Evolutionary conservation across 768 basidiomycete genomes (phyloP).

Genomic region (Cystobasidium ongulense): DNA sequence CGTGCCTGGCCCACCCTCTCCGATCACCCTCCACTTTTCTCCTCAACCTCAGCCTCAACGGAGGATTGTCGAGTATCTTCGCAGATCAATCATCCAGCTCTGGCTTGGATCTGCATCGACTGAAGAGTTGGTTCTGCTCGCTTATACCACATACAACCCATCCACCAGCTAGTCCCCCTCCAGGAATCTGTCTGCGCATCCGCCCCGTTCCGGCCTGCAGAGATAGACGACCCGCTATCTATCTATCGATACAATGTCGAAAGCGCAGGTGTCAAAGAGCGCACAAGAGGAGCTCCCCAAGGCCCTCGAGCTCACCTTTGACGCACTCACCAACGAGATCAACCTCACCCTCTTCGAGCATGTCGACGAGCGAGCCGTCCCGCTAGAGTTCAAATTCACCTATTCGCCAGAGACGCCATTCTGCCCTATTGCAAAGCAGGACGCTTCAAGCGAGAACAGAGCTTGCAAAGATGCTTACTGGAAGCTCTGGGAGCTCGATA

Average conservation of each 20-base stretch:
- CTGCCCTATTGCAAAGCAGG: slow-evolving; percentile 81
- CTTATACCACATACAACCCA: not conserved
- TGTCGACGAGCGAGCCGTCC: slow-evolving; percentile 65
- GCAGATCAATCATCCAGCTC: not conserved
- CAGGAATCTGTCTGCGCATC: not conserved
- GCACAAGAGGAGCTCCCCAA: slow-evolving; percentile 47
- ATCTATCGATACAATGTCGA: slow-evolving; percentile 3
- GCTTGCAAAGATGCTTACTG: slow-evolving; percentile 90
- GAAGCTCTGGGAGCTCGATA: slow-evolving; percentile 92
- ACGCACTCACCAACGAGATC: slow-evolving; percentile 54
- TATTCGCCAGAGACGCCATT: slow-evolving; percentile 83
- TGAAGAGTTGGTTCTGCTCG: not conserved
- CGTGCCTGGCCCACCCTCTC: not conserved
- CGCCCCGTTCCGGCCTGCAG: not conserved
- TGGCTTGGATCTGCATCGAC: slow-evolving; percentile 1
- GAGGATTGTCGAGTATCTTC: not conserved
- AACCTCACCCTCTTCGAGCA: slow-evolving; percentile 64
- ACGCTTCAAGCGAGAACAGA: slow-evolving; percentile 68
- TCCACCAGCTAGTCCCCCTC: not conserved
- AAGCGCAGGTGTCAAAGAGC: not conserved
- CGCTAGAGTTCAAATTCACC: slow-evolving; percentile 69
- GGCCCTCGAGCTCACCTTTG: slow-evolving; percentile 65
- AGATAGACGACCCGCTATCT: not conserved
- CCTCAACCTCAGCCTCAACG: slow-evolving; percentile 1
- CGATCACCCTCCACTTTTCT: not conserved